phyloP scores from a whole-genome alignment of 2,329 filamentous ascomycete genomes.

The Neodidymelliopsis sp. region DNA sequence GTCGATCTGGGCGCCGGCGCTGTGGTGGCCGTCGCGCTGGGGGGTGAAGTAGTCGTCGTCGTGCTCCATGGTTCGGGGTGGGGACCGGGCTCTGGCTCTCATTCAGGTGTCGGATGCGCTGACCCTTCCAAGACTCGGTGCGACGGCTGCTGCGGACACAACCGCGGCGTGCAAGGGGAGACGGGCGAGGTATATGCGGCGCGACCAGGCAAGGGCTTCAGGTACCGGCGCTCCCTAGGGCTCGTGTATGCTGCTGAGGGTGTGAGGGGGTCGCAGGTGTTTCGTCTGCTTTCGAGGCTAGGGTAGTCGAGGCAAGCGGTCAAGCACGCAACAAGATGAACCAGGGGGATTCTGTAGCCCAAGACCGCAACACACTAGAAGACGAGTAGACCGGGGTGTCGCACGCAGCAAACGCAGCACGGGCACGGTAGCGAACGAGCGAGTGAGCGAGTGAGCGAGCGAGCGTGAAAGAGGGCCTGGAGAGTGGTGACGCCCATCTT shows the following conservation, averaged over 20 bases:
- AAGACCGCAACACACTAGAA: conserved; percentile 1
- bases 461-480: neutral
- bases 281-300: conserved; percentile 14
- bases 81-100: neutral
- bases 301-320: conserved; percentile 16
- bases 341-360: conserved; percentile 6
- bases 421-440: conserved; percentile 4
- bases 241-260: conserved; percentile 6
- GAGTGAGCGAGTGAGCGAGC: no score
- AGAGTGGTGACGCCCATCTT: conserved; percentile 9
- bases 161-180: conserved; percentile 13
- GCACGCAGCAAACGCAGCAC: conserved; percentile 10
- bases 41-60: conserved; percentile 44
- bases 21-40: conserved; percentile 30
- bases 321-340: conserved; percentile 17
- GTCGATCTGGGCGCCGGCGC: conserved; percentile 35
- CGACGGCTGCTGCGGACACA: conserved; percentile 8
- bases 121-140: conserved; percentile 12
- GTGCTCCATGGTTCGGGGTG: conserved; percentile 39
- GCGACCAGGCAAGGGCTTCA: conserved; percentile 13
- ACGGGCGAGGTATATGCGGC: conserved; percentile 2
- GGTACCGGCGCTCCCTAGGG: neutral
- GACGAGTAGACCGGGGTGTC: conserved; percentile 4
- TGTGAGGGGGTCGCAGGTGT: conserved; percentile 11
- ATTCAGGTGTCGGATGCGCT: conserved; percentile 5